Conservation (phyloP, 768 basidiomycete species). For the Tulasnella sp. region DNA sequence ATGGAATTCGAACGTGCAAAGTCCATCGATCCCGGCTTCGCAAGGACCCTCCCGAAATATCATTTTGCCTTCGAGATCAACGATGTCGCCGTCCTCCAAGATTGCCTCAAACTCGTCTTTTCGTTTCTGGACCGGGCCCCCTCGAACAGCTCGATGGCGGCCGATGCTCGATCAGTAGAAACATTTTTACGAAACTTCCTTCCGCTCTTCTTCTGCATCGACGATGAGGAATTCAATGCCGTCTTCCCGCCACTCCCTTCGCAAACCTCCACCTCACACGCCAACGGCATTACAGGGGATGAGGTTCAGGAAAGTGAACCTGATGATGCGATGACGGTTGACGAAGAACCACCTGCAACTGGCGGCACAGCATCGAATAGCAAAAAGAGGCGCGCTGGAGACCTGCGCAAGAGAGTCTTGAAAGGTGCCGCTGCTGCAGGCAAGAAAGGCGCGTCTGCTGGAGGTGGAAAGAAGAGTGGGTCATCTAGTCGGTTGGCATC, state of each 20-base stretch:
- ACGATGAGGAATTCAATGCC: slow-evolving; percentile 32
- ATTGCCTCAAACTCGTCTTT: slow-evolving; percentile 80
- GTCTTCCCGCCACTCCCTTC: slow-evolving; percentile 26
- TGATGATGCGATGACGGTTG: slow-evolving; percentile 21
- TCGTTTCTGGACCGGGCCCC: slow-evolving; percentile 77
- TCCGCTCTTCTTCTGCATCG: slow-evolving; percentile 56
- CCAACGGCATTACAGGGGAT: slow-evolving; percentile 2
- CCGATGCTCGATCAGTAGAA: slow-evolving; percentile 47
- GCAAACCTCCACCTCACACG: slow-evolving; percentile 20
- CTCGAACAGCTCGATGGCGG: slow-evolving; percentile 12
- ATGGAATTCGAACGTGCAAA: slow-evolving; percentile 54
- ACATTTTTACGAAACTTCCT: slow-evolving; percentile 74
- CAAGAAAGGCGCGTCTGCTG: slow-evolving; percentile 27
- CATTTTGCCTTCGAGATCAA: slow-evolving; percentile 72
- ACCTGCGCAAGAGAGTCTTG: slow-evolving; percentile 68
- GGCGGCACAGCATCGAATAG: slow-evolving; percentile 17
- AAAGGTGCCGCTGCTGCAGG: slow-evolving; percentile 55
- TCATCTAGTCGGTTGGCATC: slow-evolving; percentile 26
- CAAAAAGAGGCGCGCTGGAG: slow-evolving; percentile 45
- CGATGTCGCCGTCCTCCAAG: slow-evolving; percentile 71
- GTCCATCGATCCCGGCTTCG: slow-evolving; percentile 19
- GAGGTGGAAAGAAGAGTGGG: slow-evolving; percentile 20
- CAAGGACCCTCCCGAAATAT: slow-evolving; percentile 25
- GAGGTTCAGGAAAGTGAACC: slow-evolving; percentile 16
- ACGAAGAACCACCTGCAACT: slow-evolving; percentile 23